phyloP scores from a whole-genome alignment of 129 eudicot species.

The Deinandra increscens region DNA sequence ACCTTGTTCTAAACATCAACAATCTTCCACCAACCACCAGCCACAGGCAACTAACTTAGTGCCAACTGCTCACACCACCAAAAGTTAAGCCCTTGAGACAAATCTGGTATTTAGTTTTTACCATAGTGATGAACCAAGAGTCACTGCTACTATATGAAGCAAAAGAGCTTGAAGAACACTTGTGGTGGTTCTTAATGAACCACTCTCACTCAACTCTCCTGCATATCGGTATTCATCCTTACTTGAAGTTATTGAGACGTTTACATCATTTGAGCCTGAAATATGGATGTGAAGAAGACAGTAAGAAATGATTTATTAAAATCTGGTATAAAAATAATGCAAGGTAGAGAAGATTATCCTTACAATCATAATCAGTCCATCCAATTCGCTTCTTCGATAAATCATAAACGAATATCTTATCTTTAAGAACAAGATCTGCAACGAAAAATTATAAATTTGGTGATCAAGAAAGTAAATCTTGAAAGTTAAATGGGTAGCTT shows the following conservation, averaged over 20 bases:
- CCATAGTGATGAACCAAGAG: constrained; percentile 29
- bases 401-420: constrained; percentile 83
- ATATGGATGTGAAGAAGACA: background rate
- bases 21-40: background rate
- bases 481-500: background rate
- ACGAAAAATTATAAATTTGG: background rate
- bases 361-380: constrained; percentile 96
- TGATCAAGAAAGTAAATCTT: constrained; percentile 1
- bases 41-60: background rate
- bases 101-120: constrained; percentile 2
- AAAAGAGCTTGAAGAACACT: constrained; percentile 19
- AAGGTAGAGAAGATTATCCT: constrained; percentile 32
- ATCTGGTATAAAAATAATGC: background rate
- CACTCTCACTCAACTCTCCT: constrained; percentile 62
- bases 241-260: constrained; percentile 72
- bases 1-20: constrained; percentile 17
- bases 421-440: constrained; percentile 90
- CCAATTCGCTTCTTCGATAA: constrained; percentile 70
- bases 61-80: background rate
- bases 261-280: constrained; percentile 77
- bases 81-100: background rate
- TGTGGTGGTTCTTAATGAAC: constrained; percentile 39
- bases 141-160: constrained; percentile 18
- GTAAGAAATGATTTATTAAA: background rate
- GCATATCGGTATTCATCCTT: constrained; percentile 67